These are phyloP conservation scores for Rhizoclosmatium globosum DNA, from an alignment of 192 early-diverging fungal species.

Conservation along the genomic window DNA sequence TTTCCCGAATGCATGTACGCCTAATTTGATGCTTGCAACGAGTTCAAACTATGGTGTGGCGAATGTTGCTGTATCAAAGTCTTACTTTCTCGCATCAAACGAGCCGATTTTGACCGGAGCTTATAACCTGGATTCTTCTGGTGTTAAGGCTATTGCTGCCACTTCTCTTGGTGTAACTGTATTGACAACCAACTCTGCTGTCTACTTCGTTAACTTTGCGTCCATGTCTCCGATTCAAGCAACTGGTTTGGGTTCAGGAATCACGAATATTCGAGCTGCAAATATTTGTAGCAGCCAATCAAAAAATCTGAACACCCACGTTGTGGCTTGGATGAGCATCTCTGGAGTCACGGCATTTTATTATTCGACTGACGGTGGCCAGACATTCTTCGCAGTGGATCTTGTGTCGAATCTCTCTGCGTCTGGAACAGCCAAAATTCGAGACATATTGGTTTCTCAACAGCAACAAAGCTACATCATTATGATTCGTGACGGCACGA, in stretches of 20 bases:
- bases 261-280: not conserved
- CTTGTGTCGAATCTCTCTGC: not conserved
- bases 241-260: not conserved
- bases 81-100: not conserved
- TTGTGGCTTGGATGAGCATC: conserved; percentile 11
- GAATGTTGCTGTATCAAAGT: conserved; percentile 15
- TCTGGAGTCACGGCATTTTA: not conserved
- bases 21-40: conserved; percentile 24
- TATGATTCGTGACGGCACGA: conserved; percentile 16
- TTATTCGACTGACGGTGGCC: conserved; percentile 17
- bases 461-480: not conserved
- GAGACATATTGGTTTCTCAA: conserved; percentile 19
- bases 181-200: conserved; percentile 11
- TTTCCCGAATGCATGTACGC: conserved; percentile 2
- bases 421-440: not conserved
- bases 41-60: conserved; percentile 16
- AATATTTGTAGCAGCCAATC: conserved; percentile 1
- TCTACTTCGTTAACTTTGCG: not conserved
- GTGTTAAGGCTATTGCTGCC: not conserved
- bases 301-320: not conserved
- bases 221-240: not conserved
- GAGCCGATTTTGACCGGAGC: conserved; percentile 2
- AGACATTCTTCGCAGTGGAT: conserved; percentile 4
- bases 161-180: not conserved
- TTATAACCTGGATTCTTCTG: conserved; percentile 16